A percentile compares a stretch with the other conserved stretches of the same genome.
Evolutionary conservation across 202 grass and related monocot species (phyloP).

Genomic region (Zoysia matrella): DNA sequence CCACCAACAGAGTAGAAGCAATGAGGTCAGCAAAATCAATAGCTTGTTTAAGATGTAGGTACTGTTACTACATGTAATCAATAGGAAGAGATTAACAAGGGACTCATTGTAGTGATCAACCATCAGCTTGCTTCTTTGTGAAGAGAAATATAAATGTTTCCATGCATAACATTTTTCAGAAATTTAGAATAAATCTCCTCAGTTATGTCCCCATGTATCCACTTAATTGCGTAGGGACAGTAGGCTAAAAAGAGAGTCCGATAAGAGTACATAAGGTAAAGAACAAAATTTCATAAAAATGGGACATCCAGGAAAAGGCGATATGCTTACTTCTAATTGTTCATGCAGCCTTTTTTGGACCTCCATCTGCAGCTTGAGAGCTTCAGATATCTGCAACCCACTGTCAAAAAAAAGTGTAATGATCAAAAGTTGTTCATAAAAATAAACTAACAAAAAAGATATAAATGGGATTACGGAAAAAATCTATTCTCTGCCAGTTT

Average conservation of each 20-base stretch:
- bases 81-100: not conserved
- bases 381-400: constrained; percentile 73
- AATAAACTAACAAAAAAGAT: not conserved
- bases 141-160: not conserved
- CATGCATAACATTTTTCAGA: not conserved
- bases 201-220: not conserved
- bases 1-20: constrained; percentile 1
- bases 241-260: not conserved
- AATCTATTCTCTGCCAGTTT: not conserved
- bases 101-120: not conserved
- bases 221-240: not conserved
- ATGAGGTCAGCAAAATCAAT: not conserved
- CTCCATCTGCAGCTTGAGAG: constrained; percentile 84
- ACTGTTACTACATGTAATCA: not conserved
- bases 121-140: not conserved
- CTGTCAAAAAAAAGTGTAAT: constrained; percentile 43
- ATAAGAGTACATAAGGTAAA: not conserved
- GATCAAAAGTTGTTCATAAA: not conserved
- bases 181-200: not conserved
- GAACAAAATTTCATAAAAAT: not conserved
- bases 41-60: not conserved
- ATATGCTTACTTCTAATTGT: constrained; percentile 74
- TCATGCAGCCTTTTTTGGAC: constrained; percentile 78
- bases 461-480: not conserved
- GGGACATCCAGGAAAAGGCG: constrained; percentile 12